phyloP scores from a whole-genome alignment of 441 rosid species.

The Brassica hybrid region DNA sequence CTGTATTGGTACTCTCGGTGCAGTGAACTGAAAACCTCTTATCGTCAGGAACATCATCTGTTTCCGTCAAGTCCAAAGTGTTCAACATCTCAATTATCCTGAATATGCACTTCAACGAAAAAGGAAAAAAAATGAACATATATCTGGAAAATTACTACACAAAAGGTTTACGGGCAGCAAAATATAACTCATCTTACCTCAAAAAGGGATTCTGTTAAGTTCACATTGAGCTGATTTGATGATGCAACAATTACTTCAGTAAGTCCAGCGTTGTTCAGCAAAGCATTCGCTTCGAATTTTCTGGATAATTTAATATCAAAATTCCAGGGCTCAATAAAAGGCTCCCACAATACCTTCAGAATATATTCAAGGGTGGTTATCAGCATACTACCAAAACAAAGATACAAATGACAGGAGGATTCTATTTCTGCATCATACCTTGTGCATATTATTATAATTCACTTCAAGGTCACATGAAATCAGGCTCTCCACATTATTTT shows the following conservation, averaged over 20 bases:
- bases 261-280: slow-evolving; percentile 56
- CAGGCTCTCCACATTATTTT: slow-evolving; percentile 56
- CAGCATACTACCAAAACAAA: slow-evolving; percentile 27
- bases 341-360: slow-evolving; percentile 90
- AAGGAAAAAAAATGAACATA: slow-evolving; percentile 15
- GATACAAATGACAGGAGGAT: slow-evolving; percentile 23
- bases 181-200: slow-evolving; percentile 64
- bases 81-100: slow-evolving; percentile 81
- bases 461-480: slow-evolving; percentile 73
- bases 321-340: slow-evolving; percentile 92
- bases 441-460: slow-evolving; percentile 86
- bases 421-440: slow-evolving; percentile 52
- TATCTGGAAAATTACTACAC: slow-evolving; percentile 6
- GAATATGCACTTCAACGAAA: slow-evolving; percentile 62
- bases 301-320: slow-evolving; percentile 62
- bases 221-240: slow-evolving; percentile 73
- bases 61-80: slow-evolving; percentile 58
- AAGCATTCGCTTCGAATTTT: slow-evolving; percentile 60
- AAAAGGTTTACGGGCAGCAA: background rate
- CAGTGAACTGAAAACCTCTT: slow-evolving; percentile 48
- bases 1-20: slow-evolving; percentile 52
- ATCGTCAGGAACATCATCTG: slow-evolving; percentile 49
- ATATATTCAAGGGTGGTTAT: slow-evolving; percentile 34
- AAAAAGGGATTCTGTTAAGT: slow-evolving; percentile 76
- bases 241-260: slow-evolving; percentile 74